These are phyloP conservation scores for Symbiodinium pilosum DNA, from an alignment of 73 alveolate species.

Conservation along the genomic window DNA sequence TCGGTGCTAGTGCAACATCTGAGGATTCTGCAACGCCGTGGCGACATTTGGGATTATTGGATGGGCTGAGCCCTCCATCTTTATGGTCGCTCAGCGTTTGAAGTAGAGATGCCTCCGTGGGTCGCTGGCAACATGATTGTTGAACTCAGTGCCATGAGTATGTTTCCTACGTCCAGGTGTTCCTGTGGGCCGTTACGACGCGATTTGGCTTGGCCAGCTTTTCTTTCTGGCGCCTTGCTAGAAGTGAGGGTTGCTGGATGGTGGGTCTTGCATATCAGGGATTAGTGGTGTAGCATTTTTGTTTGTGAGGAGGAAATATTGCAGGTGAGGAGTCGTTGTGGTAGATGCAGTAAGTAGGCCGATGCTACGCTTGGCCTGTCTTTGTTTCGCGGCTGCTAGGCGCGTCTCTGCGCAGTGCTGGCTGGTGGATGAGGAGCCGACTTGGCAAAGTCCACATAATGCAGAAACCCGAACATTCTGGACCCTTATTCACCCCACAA, in stretches of 20 bases:
- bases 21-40: slow-evolving; percentile 37
- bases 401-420: slow-evolving; percentile 85
- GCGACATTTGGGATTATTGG: slow-evolving; percentile 54
- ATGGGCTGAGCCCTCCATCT: slow-evolving; percentile 57
- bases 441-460: not conserved
- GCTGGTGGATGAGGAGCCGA: slow-evolving; percentile 57
- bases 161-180: not conserved
- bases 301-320: not conserved
- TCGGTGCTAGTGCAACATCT: not conserved
- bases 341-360: no score
- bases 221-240: slow-evolving; percentile 51
- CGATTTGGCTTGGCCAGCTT: slow-evolving; percentile 79
- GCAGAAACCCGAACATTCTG: no score
- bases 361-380: no score
- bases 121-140: not conserved
- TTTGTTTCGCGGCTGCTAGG: not conserved
- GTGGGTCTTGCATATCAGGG: not conserved
- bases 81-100: slow-evolving; percentile 29
- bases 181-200: slow-evolving; percentile 77
- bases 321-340: not conserved
- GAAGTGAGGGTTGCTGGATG: not conserved
- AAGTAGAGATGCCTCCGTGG: not conserved
- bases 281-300: not conserved
- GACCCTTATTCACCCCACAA: no score
- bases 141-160: not conserved